phyloP scores from a whole-genome alignment of 1,139 yeast genomes.

The Protomyces macrosporus region DNA sequence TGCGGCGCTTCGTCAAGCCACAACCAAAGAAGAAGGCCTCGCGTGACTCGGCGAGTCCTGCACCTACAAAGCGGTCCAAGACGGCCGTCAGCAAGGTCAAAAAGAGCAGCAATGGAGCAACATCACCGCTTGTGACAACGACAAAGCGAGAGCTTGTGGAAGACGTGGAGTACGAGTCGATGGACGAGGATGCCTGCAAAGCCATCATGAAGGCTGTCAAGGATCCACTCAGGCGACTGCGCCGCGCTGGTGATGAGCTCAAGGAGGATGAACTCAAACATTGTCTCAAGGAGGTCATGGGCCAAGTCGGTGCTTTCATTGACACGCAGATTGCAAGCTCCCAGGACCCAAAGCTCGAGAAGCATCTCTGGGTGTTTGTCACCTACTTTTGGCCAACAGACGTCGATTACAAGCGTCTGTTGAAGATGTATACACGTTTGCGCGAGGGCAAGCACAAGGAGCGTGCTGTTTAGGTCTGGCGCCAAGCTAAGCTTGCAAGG shows the following conservation, averaged over 20 bases:
- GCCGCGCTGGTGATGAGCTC: constrained; percentile 66
- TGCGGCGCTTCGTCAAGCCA: constrained; percentile 10
- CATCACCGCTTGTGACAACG: constrained; percentile 11
- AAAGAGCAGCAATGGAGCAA: constrained; percentile 21
- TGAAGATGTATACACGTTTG: constrained; percentile 60
- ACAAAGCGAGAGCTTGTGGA: not conserved
- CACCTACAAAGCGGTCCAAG: constrained; percentile 8
- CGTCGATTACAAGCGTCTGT: constrained; percentile 67
- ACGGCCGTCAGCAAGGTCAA: not conserved
- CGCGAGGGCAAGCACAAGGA: not conserved
- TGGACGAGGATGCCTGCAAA: constrained; percentile 74
- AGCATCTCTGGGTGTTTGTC: constrained; percentile 82
- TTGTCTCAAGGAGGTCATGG: constrained; percentile 64
- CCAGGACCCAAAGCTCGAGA: constrained; percentile 45
- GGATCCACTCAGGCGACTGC: constrained; percentile 64
- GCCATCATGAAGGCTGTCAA: constrained; percentile 64
- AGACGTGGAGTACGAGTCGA: constrained; percentile 58
- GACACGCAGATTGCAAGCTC: constrained; percentile 38
- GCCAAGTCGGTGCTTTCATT: constrained; percentile 75
- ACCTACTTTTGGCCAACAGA: constrained; percentile 89
- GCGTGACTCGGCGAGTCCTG: constrained; percentile 21
- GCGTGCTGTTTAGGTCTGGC: not conserved
- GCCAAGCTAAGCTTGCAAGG: too few species aligned
- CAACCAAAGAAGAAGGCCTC: constrained; percentile 6
- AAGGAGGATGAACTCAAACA: constrained; percentile 82